phyloP scores from a whole-genome alignment of 179 eudicot species.

The Silene vulgaris region DNA sequence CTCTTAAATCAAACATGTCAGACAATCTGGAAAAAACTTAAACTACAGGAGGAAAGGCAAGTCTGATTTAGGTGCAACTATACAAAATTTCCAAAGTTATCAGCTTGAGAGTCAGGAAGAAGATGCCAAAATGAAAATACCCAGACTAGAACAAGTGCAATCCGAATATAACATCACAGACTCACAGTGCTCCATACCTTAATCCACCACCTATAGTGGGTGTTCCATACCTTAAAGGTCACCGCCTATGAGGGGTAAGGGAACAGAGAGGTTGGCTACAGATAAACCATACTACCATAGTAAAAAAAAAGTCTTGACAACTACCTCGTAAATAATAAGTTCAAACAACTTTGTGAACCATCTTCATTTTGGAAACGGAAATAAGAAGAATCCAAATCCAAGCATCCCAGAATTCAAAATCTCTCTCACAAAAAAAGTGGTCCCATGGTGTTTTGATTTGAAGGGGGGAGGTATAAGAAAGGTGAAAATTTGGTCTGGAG shows the following conservation, averaged over 20 bases:
- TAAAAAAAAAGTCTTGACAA: neutral
- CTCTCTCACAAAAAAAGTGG: too few relatives aligned
- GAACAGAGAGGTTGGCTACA: too few relatives aligned
- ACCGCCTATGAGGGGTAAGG: too few relatives aligned
- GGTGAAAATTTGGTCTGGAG: neutral
- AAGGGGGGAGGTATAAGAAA: neutral
- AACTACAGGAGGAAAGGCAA: too few relatives aligned
- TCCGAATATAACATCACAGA: neutral
- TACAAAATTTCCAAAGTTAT: neutral
- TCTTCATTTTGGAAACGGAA: too few relatives aligned
- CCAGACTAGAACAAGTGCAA: neutral
- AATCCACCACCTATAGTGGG: neutral
- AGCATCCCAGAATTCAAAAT: too few relatives aligned
- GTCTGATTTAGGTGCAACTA: neutral
- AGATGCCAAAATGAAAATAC: neutral
- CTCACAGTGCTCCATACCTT: neutral
- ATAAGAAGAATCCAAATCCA: too few relatives aligned
- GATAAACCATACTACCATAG: too few relatives aligned
- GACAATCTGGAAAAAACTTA: neutral
- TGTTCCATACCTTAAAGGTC: too few relatives aligned
- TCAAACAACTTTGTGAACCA: neutral
- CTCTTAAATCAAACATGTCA: neutral
- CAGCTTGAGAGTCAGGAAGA: conserved; percentile 7
- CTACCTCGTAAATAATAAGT: neutral
- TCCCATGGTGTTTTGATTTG: neutral